phyloP scores from a whole-genome alignment of 257 asterid genomes.

The Solanum peruvianum region DNA sequence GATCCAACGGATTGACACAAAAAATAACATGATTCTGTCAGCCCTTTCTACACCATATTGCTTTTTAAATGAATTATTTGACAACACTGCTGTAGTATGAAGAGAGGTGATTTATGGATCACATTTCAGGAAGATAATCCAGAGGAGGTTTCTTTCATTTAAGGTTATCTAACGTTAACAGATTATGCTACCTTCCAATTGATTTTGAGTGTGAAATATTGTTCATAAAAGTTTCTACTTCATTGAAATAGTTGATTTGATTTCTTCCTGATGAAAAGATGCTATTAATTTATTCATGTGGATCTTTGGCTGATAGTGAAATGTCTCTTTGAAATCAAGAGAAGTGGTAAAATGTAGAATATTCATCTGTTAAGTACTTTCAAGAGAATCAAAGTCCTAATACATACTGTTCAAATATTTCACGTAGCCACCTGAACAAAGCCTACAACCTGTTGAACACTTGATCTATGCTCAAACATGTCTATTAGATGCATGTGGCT shows the following conservation, averaged over 20 bases:
- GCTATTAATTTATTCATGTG: background rate
- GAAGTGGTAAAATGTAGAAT: background rate
- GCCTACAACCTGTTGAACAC: background rate
- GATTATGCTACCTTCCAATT: background rate
- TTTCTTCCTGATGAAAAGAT: background rate
- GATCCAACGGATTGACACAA: background rate
- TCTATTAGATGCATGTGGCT: background rate
- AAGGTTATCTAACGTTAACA: background rate
- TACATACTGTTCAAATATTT: background rate
- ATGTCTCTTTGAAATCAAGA: background rate
- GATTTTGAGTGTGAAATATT: background rate
- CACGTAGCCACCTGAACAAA: background rate
- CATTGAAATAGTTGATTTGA: background rate
- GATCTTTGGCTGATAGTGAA: background rate
- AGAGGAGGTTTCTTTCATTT: background rate
- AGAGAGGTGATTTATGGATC: background rate
- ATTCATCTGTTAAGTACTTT: background rate
- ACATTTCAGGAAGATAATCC: background rate
- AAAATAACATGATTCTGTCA: background rate
- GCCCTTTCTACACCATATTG: background rate
- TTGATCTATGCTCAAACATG: background rate
- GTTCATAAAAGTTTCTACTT: background rate
- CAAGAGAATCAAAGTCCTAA: background rate
- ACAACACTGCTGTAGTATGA: background rate
- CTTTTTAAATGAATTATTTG: background rate